Evolutionary conservation across 257 asterid genomes (phyloP).

Genomic region (Agastache rugosa): DNA sequence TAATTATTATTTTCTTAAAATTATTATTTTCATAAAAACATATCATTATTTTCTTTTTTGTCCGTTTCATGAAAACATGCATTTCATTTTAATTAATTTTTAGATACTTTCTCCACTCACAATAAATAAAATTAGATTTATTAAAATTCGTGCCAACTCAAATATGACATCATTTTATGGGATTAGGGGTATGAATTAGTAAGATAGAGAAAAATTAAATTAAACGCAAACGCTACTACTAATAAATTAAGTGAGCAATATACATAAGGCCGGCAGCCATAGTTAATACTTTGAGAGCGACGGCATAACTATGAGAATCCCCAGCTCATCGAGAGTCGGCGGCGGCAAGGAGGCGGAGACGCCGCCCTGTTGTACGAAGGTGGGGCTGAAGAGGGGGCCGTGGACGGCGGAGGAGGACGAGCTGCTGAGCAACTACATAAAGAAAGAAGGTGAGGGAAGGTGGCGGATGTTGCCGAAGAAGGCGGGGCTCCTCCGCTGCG

Average conservation of each 20-base stretch:
- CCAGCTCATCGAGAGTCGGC: not conserved
- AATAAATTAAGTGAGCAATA: not conserved
- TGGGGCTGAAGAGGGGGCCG: slow-evolving; percentile 87
- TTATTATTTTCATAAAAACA: no score
- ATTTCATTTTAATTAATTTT: no score
- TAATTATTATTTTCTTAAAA: no score
- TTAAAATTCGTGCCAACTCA: no score
- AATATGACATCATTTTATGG: no score
- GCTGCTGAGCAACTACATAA: slow-evolving; percentile 55
- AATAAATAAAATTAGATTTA: no score
- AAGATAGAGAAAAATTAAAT: slow-evolving; percentile 3
- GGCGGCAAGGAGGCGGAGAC: slow-evolving; percentile 58
- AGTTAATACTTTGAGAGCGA: not conserved
- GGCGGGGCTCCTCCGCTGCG: slow-evolving; percentile 95
- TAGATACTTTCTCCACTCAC: no score
- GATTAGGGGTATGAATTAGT: no score
- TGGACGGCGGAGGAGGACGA: slow-evolving; percentile 94
- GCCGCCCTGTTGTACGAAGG: slow-evolving; percentile 43
- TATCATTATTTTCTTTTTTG: no score
- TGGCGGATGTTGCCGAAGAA: slow-evolving; percentile 91
- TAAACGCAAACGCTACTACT: not conserved
- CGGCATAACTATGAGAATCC: slow-evolving; percentile 26
- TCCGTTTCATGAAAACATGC: no score
- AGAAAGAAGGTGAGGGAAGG: slow-evolving; percentile 69
- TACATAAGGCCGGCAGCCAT: not conserved